Evolutionary conservation across 2,329 filamentous ascomycete genomes (phyloP), one percentile per base, ranked within the genome.

Genomic region (Trichoderma koningiopsis): DNA sequence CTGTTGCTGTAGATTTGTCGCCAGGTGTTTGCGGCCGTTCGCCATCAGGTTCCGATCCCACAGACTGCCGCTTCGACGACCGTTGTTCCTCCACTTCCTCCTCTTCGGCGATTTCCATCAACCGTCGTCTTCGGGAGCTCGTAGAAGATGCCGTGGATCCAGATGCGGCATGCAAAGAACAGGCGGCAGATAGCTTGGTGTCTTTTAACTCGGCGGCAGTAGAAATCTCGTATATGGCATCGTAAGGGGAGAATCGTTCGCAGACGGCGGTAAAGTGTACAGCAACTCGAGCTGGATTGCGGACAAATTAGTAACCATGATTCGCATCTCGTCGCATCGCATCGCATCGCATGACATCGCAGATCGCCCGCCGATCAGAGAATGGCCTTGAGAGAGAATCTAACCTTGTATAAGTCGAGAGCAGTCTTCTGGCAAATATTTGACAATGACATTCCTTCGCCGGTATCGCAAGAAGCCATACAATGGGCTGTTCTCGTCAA

Each of bases 41-140:
- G 35, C 74, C 75, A 61, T 75, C 74, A 59, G 80, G 79, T 74
- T 87, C 81, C 75, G 86, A 83, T 24, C 85, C 82, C 8, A 86
- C 79, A 2, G 86, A 89, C 75, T 89, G 84, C 67, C 88, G 83
- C 75, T 89, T 90, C 53, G 81, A 82, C 33, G 88, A 83, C n/a
- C 78, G 78, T 72, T 87, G 81, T 70, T 90, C 88, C 75, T 97
- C 94, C 7, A 43, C 40, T 76, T 96, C 93, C 66, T 91, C 92
- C 81, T 96, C 92, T 81, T 98, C 96, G n/a, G 91, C 90, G 77
- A 98, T 97, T 81, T 97, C 95, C 82, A 95, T 91, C 74, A 98
- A 83, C 73, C 92, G 90, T 75, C 91, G 88, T 76, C 90, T 87
- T 70, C 91, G 88, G 5, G 93, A 96, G 77, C 92, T 94, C 60